Evolutionary conservation across 345 rosid genomes (phyloP), one percentile per base, ranked within the genome.

Genomic region (Turnera subulata): DNA sequence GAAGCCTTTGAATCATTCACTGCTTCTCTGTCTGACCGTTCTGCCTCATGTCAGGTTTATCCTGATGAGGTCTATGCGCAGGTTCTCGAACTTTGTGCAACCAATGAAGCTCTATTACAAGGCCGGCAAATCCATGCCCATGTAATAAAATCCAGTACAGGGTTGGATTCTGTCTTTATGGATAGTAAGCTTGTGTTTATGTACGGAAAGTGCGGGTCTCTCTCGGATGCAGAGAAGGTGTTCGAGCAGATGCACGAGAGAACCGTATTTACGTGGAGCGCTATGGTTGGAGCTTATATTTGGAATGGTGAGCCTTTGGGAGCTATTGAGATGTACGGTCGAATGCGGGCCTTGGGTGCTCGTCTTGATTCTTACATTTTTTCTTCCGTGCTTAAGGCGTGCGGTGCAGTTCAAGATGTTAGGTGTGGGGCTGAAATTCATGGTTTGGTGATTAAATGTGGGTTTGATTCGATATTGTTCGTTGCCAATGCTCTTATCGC

Each of bases 201-300:
- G 96, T 86, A 89, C 25, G 86, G 84, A 0, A 84, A 80, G 47
- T 80, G 88, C 40, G 86, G 83, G 60, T 76, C 68, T 46, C 17
- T 78, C 14, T 38, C 22, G 50, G 73, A 78, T 22, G 96, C 96
- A 29, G 71, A 73, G 76, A 74, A 59, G 49, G 44, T 89, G 78
- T 92, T 86, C 20, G 93, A 74, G 65, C 58, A 65, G 80, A 86
- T 92, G 89, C 63, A 44, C 53, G 72, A 77, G 0, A 82, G 85
- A 71, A 80, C 73, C 9, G 38, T 76, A 24, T 86, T 83, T 59
- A 71, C 91, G 0, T 92, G 97, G 96, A 92, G 89, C 64, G 87
- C 96, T 18, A 72, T 84, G 77, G 54, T 92, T 11, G 91, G 88
- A 38, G 84, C 80, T 17, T 82, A 78, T 71, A 74, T 80, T 45